These are phyloP conservation scores for Xylariales sp. DNA, from an alignment of 2,329 filamentous ascomycete genomes.

Conservation along the genomic window DNA sequence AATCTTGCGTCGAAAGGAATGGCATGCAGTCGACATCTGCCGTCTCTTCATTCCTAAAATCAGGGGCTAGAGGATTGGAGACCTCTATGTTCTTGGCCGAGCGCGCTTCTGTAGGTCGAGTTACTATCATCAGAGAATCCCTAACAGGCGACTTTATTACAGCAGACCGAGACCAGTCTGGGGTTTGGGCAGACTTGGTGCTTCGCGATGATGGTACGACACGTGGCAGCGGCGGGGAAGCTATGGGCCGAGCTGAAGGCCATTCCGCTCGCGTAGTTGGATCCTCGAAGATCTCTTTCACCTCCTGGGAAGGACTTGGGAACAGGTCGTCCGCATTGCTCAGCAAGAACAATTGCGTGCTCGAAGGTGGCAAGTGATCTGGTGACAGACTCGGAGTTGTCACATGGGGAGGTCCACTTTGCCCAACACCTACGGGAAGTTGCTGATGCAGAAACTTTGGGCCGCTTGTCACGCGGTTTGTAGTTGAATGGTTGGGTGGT, in stretches of 20 bases:
- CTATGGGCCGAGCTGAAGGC: constrained; percentile 11
- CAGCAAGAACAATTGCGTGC: constrained; percentile 50
- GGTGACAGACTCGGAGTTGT: constrained; percentile 1
- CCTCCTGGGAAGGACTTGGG: constrained; percentile 52
- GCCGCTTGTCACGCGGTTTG: constrained; percentile 8
- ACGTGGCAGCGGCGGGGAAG: neutral
- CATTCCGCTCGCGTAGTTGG: constrained; percentile 17
- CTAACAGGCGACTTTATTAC: neutral
- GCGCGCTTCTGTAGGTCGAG: no score
- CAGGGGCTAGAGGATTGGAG: no score
- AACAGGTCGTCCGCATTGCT: constrained; percentile 49
- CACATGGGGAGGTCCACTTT: neutral
- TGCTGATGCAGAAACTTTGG: constrained; percentile 18
- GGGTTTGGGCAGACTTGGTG: no score
- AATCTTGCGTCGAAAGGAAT: constrained; percentile 41
- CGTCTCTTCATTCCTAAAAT: neutral
- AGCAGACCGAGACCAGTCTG: no score
- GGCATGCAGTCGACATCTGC: constrained; percentile 19
- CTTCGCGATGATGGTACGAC: neutral
- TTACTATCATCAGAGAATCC: neutral
- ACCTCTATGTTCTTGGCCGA: no score
- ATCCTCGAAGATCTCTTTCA: constrained; percentile 44
- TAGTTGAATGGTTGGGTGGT: constrained; percentile 7
- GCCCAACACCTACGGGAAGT: neutral
- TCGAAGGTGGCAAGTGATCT: constrained; percentile 26